phyloP scores from a whole-genome alignment of 1,284 basidiomycete genomes.

The Mixia osmundae region DNA sequence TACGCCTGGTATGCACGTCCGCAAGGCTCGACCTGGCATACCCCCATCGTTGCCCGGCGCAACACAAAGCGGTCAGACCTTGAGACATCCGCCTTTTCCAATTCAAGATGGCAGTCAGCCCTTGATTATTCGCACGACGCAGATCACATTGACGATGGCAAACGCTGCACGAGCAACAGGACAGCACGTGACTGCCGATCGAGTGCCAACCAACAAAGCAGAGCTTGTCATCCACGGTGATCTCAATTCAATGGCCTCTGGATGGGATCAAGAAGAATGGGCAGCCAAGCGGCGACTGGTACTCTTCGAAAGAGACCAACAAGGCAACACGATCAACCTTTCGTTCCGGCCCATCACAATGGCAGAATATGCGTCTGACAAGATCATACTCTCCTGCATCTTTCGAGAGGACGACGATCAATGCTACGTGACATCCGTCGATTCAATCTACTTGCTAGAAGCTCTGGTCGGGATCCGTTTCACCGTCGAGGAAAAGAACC shows the following conservation, averaged over 20 bases:
- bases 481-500: slow-evolving; percentile 85
- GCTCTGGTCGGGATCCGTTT: slow-evolving; percentile 60
- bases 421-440: slow-evolving; percentile 73
- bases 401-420: slow-evolving; percentile 51
- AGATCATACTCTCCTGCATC: slow-evolving; percentile 53
- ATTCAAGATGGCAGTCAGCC: no score
- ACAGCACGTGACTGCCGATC: no score
- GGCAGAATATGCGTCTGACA: slow-evolving; percentile 22
- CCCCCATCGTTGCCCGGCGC: no score
- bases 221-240: slow-evolving; percentile 5
- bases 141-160: no score
- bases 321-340: slow-evolving; percentile 27
- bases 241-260: slow-evolving; percentile 24
- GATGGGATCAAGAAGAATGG: slow-evolving; percentile 31
- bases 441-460: slow-evolving; percentile 80
- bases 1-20: no score
- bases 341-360: slow-evolving; percentile 27
- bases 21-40: no score
- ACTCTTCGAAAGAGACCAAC: slow-evolving; percentile 30
- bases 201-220: slow-evolving; percentile 3
- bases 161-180: no score
- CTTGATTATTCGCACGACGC: no score
- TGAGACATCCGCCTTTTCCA: no score
- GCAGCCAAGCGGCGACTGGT: slow-evolving; percentile 27
- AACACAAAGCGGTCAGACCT: no score